These are phyloP conservation scores for Capronia americana DNA, from an alignment of 2,329 filamentous ascomycete genomes.

Conservation along the genomic window DNA sequence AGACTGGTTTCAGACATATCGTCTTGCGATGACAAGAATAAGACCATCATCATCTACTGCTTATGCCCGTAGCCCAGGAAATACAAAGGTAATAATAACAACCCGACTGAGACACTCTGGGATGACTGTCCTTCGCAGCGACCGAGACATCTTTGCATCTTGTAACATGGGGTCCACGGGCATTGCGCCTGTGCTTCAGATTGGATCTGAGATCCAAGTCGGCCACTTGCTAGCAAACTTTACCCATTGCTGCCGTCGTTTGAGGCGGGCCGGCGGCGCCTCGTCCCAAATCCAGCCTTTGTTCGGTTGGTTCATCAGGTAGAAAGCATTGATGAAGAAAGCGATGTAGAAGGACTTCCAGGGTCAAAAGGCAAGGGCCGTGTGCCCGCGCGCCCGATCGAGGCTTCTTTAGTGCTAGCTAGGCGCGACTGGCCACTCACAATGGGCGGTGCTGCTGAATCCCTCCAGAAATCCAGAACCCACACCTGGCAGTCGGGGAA, in stretches of 20 bases:
- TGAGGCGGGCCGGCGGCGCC: no score
- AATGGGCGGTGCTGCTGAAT: background rate
- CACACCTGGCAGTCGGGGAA: constrained; percentile 15
- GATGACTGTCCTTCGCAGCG: background rate
- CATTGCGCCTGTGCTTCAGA: background rate
- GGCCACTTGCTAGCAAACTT: background rate
- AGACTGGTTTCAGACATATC: background rate
- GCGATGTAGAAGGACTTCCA: background rate
- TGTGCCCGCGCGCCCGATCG: constrained; percentile 11
- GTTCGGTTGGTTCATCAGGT: background rate
- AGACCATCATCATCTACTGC: background rate
- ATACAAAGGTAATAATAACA: background rate
- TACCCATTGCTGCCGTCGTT: background rate
- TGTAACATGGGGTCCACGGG: background rate
- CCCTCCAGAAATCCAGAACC: constrained; percentile 3
- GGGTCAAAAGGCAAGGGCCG: constrained; percentile 6
- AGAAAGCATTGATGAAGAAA: background rate
- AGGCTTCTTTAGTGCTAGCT: constrained; percentile 8
- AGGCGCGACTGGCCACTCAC: constrained; percentile 12
- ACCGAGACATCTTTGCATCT: constrained; percentile 8
- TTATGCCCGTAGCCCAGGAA: background rate
- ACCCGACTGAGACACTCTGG: background rate
- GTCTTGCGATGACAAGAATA: background rate
- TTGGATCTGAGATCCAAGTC: background rate
- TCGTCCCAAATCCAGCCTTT: background rate